Evolutionary conservation across 352 stramenopile genomes (phyloP), one percentile per base, ranked within the genome.

Genomic region (Globisporangium barbulae): DNA sequence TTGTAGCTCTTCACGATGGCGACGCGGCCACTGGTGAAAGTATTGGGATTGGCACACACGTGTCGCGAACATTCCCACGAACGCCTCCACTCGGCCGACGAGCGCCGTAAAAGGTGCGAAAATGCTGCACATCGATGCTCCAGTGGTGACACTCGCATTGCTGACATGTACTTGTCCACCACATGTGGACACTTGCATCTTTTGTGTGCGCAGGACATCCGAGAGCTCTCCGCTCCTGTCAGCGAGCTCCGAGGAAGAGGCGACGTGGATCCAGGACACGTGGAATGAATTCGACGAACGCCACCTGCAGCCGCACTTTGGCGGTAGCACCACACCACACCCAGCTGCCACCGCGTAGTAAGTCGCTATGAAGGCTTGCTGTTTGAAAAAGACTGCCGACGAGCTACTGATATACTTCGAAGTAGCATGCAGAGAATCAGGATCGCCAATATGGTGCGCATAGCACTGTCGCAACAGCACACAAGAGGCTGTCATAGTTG

Each of bases 291-390:
- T 90, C 3, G 81, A 90, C 53, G 81, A 89, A 47, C 77, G 80
- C 10, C 88, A 89, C 48, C 64, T 90, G 19, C 88, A 89, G 59
- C 81, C 81, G 6, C 50, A 88, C 17, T 90, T 90, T 58, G 81
- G 81, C 37, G 79, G 79, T 37, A 67, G 61, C n/a, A 66, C 52
- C 37, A 55, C 60, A 0, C 68, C 64, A 21, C 63, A 54, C 19
- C 33, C 41, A n/a, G 62, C 66, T 10, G 39, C 53, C 63, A 22
- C 44, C 64, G 19, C 45, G 6, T 52, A 28, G 28, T 44, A 28
- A 8, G 9, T 21, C 15, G 41, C 25, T 28, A 28, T 21, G 41
- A 47, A 21, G 15, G 41, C 41, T 8, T 47, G 35, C 35, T 41
- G 35, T 12, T 41, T 17, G 12, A 9, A 9, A 37, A 0, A 37